Conservation (phyloP, 2,329 filamentous ascomycete species). For the Ophiobolus disseminans region DNA sequence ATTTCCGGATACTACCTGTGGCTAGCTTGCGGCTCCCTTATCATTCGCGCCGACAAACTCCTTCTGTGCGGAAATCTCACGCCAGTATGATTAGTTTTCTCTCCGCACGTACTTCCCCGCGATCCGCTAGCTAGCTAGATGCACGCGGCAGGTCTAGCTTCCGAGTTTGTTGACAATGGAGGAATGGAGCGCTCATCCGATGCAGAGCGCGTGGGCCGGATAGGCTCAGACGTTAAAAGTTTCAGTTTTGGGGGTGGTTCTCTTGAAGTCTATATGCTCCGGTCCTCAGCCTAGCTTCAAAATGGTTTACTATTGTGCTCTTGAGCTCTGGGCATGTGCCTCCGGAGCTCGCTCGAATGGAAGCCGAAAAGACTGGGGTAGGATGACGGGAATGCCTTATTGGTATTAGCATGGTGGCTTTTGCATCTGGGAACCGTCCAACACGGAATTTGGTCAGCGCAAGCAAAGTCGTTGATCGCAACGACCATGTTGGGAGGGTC, state of each 20-base stretch:
- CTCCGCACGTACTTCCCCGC: slow-evolving; percentile 24
- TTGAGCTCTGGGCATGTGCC: slow-evolving; percentile 1
- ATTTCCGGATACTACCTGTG: slow-evolving; percentile 6
- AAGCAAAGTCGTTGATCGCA: slow-evolving; percentile 3
- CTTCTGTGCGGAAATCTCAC: slow-evolving; percentile 35
- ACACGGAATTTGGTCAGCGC: slow-evolving; percentile 8
- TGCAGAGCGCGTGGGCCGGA: slow-evolving; percentile 23
- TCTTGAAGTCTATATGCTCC: neutral
- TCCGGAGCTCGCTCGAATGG: slow-evolving; percentile 45
- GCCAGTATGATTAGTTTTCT: slow-evolving; percentile 19
- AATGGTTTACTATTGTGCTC: slow-evolving; percentile 1
- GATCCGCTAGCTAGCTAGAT: slow-evolving; percentile 17
- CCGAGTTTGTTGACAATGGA: slow-evolving; percentile 17
- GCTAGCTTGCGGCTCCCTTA: slow-evolving; percentile 12
- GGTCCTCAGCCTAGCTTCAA: slow-evolving; percentile 9
- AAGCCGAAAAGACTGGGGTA: slow-evolving; percentile 35
- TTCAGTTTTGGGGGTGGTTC: neutral
- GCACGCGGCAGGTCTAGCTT: slow-evolving; percentile 15
- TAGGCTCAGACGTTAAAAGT: slow-evolving; percentile 12
- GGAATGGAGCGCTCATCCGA: slow-evolving; percentile 41
- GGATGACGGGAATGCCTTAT: slow-evolving; percentile 26
- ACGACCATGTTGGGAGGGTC: neutral
- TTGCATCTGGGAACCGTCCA: slow-evolving; percentile 14
- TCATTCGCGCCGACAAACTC: slow-evolving; percentile 19
- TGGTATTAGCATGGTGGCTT: slow-evolving; percentile 28